Base-by-base conservation (phyloP, 768 basidiomycete genomes). In the Paxillus ammoniavirescens region DNA sequence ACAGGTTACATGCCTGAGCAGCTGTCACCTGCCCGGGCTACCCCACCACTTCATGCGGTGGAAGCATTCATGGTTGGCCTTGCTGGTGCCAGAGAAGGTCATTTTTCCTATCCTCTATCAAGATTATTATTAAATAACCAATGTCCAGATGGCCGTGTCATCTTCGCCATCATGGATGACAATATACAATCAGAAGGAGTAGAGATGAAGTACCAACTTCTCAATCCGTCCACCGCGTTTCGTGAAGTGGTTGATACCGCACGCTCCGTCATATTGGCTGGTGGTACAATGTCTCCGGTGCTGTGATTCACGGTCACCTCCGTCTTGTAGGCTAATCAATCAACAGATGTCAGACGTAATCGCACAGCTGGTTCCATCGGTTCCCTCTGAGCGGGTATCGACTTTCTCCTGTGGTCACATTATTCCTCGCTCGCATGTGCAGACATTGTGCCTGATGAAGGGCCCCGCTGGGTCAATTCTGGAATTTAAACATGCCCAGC, bases 271-370 rank as follows among this genome's bases (percentile, higher is more conserved):
- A 73, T 98, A 28, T 75, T 99, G 37, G 96, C 97, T 8, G 96
- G 96, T 8, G 96, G 96, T 5, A 99, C 96, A 0, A 98, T 99
- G 97, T 93, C 93, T 7, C 96, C 96, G n/a, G 93, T 97, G 50
- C 49, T 72, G n/a, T 49, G 73, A 62, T 42, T 52, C 18, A 7
- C 14, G 0, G 1, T 17, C 17, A 15, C n/a, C 18, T 12, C 14
- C 43, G 44, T 50, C 26, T 30, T 28, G 42, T 37, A 44, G 49
- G 30, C 54, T 61, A 40, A 57, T 41, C 18, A 21, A 44, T 41
- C 28, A 12, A 31, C 61, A 97, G 94, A 89, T 96, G 47, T 84
- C 87, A n/a, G 94, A 97, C 67, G 82, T 98, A 14, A 73, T 84
- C 18, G 76, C 77, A 47, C 94, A 98, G 61, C 75, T 98, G 6